phyloP scores from a whole-genome alignment of 148 eudicot genomes.

The Rhododendron williamsianum region DNA sequence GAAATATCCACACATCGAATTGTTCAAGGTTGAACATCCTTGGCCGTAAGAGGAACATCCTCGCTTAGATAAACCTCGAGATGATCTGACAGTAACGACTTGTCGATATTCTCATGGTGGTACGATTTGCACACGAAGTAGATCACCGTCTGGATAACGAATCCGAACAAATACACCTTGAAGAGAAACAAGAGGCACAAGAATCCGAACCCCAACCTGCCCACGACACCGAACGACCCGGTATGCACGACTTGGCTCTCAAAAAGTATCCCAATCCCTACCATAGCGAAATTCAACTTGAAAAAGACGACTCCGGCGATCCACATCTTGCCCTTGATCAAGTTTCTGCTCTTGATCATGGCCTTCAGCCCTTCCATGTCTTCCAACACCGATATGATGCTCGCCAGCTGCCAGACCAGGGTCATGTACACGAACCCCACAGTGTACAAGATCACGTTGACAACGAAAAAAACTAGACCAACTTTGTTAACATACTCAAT shows the following conservation, averaged over 20 bases:
- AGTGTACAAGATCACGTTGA: neutral
- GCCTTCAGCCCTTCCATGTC: slow-evolving; percentile 20
- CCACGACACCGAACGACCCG: neutral
- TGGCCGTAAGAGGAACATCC: slow-evolving; percentile 43
- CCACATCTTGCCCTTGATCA: slow-evolving; percentile 26
- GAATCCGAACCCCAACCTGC: slow-evolving; percentile 3
- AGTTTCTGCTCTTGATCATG: slow-evolving; percentile 25
- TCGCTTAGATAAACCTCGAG: slow-evolving; percentile 63
- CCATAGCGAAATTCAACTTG: neutral
- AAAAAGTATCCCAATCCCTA: slow-evolving; percentile 2
- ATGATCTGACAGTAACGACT: slow-evolving; percentile 45
- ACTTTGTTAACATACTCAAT: neutral
- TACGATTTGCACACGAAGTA: slow-evolving; percentile 69
- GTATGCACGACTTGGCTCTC: slow-evolving; percentile 1
- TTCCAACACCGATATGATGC: slow-evolving; percentile 26
- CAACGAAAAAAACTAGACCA: neutral
- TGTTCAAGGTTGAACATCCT: slow-evolving; percentile 42
- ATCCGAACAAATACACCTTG: slow-evolving; percentile 24
- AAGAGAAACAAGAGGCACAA: slow-evolving; percentile 12
- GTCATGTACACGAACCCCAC: slow-evolving; percentile 17
- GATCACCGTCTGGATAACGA: slow-evolving; percentile 50
- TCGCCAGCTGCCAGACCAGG: slow-evolving; percentile 26
- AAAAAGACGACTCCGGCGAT: slow-evolving; percentile 10
- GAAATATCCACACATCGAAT: slow-evolving; percentile 16
- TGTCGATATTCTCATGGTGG: slow-evolving; percentile 68